phyloP scores from a whole-genome alignment of 2,329 filamentous ascomycete species.

The Simplicillium sp. region DNA sequence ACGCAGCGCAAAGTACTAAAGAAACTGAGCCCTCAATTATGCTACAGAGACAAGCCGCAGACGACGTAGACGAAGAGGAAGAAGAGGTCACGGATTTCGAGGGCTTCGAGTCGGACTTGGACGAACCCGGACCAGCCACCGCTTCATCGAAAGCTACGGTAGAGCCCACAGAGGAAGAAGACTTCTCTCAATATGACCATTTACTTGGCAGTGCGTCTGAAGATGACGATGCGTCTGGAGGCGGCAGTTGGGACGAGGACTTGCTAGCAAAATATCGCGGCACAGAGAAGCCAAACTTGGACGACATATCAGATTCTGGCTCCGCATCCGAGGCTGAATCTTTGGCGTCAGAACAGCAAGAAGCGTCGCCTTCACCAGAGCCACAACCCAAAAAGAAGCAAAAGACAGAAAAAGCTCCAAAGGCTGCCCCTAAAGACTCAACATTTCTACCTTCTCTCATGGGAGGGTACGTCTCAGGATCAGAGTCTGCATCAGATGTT shows the following conservation, averaged over 20 bases:
- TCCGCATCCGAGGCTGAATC: slow-evolving; percentile 13
- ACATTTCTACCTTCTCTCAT: slow-evolving; percentile 68
- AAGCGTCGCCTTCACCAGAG: slow-evolving; percentile 19
- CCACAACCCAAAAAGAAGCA: slow-evolving; percentile 12
- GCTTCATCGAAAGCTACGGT: slow-evolving; percentile 15
- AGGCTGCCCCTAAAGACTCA: slow-evolving; percentile 26
- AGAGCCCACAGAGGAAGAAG: slow-evolving; percentile 21
- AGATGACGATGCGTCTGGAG: slow-evolving; percentile 26
- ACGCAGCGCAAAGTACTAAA: slow-evolving; percentile 17
- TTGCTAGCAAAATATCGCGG: slow-evolving; percentile 19
- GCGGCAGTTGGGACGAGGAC: slow-evolving; percentile 23
- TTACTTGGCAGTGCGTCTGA: slow-evolving; percentile 34
- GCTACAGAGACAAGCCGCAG: slow-evolving; percentile 10
- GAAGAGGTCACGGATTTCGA: slow-evolving; percentile 26
- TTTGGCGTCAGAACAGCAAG: slow-evolving; percentile 15
- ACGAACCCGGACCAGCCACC: slow-evolving; percentile 13
- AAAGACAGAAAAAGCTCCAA: slow-evolving; percentile 10
- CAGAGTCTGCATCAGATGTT: slow-evolving; percentile 59
- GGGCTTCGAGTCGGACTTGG: slow-evolving; percentile 21
- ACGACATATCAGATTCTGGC: slow-evolving; percentile 29
- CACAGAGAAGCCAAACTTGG: slow-evolving; percentile 25
- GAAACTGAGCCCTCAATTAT: slow-evolving; percentile 7
- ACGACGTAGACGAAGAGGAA: slow-evolving; percentile 15
- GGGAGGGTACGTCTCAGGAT: slow-evolving; percentile 71
- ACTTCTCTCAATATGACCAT: slow-evolving; percentile 31